Evolutionary conservation across 768 basidiomycete genomes (phyloP).

Genomic region (Boletus rubescentipes): DNA sequence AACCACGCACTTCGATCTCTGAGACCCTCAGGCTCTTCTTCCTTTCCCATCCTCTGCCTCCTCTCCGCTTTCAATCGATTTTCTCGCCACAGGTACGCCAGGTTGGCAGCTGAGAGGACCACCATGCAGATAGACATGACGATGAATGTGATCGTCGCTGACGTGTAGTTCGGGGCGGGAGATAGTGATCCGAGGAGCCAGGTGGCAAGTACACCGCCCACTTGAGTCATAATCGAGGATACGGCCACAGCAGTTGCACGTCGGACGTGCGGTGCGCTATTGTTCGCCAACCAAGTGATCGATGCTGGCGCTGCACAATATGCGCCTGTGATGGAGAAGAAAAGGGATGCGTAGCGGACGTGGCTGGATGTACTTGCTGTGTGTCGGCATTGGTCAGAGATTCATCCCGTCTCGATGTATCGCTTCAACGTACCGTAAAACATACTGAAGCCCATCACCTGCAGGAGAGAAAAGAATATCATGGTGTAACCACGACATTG

Average conservation of each 20-base stretch:
- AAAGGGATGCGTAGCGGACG: slow-evolving; percentile 55
- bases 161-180: background rate
- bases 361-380: slow-evolving; percentile 32
- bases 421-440: slow-evolving; percentile 44
- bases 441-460: slow-evolving; percentile 52
- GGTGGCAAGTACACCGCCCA: background rate
- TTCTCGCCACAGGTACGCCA: background rate
- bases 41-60: slow-evolving; percentile 31
- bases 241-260: background rate
- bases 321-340: slow-evolving; percentile 52
- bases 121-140: background rate
- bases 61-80: slow-evolving; percentile 10
- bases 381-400: background rate
- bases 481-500: slow-evolving; percentile 48
- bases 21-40: slow-evolving; percentile 41
- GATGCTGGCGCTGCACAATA: slow-evolving; percentile 31
- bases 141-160: background rate
- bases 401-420: background rate
- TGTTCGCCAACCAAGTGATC: background rate
- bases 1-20: slow-evolving; percentile 59
- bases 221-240: background rate
- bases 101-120: background rate
- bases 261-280: background rate
- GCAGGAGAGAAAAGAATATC: slow-evolving; percentile 44
- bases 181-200: slow-evolving; percentile 4